Evolutionary conservation across 2,329 filamentous ascomycete species (phyloP), one percentile per base, ranked within the genome.

Genomic region (Immersiporthe knoxdaviesiana): DNA sequence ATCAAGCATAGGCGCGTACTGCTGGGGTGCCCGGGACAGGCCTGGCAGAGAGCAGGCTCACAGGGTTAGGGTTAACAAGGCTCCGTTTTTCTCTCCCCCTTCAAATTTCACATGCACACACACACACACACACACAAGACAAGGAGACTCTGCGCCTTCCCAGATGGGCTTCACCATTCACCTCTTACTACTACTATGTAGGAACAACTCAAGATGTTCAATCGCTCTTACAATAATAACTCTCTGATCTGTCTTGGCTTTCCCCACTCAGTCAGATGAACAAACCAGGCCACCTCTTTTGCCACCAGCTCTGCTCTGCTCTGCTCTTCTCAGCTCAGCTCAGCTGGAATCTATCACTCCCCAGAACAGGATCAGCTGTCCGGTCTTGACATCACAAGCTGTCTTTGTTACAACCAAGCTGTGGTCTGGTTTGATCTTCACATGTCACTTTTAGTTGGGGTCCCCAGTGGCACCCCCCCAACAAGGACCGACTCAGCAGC

Each of bases 371-470:
- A 24, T 63, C 60, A 63, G 60, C 24, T 21, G 41, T 21, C 62
- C 7, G 24, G 12, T 27, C 41, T 30, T 21, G 16, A 63, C 27
- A 52, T 64, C 62, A 64, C 47, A 32, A 54, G 62, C 61, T 14
- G 44, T 3, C 0, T 2, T 18, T n/a, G n/a, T 2, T n/a, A 7
- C 18, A 3, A 47, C 18, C 30, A 21, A 16, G 30, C 8, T 21
- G 27, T 35, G 54, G 61, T 50, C 68, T 68, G 61, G 61, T 52
- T 65, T 68, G 62, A 65, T 70, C 62, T 68, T 70, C 68, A 70
- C 68, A 70, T 70, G 68, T 21, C 44, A 39, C 18, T 47, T n/a
- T 2, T 18, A 3, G 7, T n/a, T 21, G 21, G 3, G n/a, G n/a
- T n/a, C n/a, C 44, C 18, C 44, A 47, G 21, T 18, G 18, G 32